Evolutionary conservation across 441 rosid genomes (phyloP).

Genomic region (Viola pubescens): DNA sequence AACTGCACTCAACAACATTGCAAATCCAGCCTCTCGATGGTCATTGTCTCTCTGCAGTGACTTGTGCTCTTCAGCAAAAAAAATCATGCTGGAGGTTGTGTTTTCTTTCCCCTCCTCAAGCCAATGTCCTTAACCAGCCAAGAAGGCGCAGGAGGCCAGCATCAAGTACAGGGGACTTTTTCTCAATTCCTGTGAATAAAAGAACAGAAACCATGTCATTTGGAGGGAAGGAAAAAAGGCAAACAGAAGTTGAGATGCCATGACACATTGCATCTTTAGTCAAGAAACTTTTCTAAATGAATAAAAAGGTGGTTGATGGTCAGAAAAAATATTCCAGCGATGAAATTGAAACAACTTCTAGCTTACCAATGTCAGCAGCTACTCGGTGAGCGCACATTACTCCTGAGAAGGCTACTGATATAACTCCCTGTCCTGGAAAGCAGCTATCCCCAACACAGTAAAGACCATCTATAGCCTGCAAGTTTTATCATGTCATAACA

Average conservation of each 20-base stretch:
- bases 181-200: conserved; percentile 58
- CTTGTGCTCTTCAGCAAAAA: background rate
- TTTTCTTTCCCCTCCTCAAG: conserved; percentile 28
- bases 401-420: conserved; percentile 95
- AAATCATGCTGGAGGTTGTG: background rate
- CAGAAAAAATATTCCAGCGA: background rate
- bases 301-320: too few relatives aligned
- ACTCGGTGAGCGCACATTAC: conserved; percentile 96
- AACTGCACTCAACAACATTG: background rate
- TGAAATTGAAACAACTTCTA: conserved; percentile 6
- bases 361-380: conserved; percentile 91
- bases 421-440: conserved; percentile 97
- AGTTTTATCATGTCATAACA: conserved; percentile 16
- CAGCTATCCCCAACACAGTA: conserved; percentile 98
- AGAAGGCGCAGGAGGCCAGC: conserved; percentile 64
- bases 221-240: background rate
- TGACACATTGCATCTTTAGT: background rate
- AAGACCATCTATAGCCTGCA: conserved; percentile 66
- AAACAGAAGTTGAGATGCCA: background rate
- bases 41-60: background rate
- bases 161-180: conserved; percentile 64
- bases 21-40: background rate
- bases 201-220: conserved; percentile 3
- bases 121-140: conserved; percentile 76
- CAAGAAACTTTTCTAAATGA: background rate